Evolutionary conservation across 768 basidiomycete genomes (phyloP), one percentile per base, ranked within the genome.

Genomic region (Crucibulum laeve): DNA sequence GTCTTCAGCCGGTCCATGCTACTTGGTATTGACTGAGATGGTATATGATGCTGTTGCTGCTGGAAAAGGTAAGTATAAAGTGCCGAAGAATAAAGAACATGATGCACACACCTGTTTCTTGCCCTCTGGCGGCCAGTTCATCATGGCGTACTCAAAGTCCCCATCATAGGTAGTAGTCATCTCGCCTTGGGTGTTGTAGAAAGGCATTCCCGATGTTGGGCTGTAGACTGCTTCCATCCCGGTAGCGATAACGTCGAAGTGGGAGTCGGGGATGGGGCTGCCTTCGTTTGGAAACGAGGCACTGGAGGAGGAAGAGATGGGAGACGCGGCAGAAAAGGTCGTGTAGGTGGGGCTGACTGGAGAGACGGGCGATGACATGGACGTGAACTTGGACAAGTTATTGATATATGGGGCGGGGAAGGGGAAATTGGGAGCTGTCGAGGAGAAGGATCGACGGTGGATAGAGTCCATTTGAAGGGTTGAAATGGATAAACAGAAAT

Each of bases 261-360:
- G 54, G 4, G 61, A 56, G 11, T 70, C 69, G 0, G 70, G 63
- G 15, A 69, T 56, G 11, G 68, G 70, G 33, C 68, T 70, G 52
- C 57, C 64, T 51, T 57, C 63, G 26, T 47, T 48, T 25, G 51
- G 53, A 36, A 52, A 56, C 4, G 58, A 59, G 49, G 64, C 64
- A 40, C 59, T 59, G 3, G 70, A 70, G 10, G 60, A 60, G 4
- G 67, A 65, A 5, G 72, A 71, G 43, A 65, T 59, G 22, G 70
- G 69, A 3, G 71, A 71, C 3, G 67, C 53, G 0, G 57, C 58
- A 15, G 69, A 68, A 47, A 57, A 58, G 45, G 61, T 56, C 0
- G 70, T 62, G 40, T 65, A 61, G 43, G 68, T 63, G 22, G 35
- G 35, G 35, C 35, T 37, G 18, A 37, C 35, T 10, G 69, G 64